Conservation (phyloP, 257 asterid genomes). For the Coffea canephora region DNA sequence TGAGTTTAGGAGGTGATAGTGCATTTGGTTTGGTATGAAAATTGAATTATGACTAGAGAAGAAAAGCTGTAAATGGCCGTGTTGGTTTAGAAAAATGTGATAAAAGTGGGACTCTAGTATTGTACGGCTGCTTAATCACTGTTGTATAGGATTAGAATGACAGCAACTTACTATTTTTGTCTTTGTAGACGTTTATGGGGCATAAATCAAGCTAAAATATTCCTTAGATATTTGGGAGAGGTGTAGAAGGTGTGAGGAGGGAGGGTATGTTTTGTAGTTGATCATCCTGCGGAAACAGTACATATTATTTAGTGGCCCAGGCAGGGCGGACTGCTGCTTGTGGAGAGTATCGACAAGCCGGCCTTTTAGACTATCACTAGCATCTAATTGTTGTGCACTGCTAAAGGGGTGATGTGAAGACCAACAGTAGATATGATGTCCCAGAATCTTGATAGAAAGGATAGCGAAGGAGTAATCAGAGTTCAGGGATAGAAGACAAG, state of each 20-base stretch:
- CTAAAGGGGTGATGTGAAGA: not conserved
- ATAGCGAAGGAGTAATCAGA: not conserved
- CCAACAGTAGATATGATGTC: not conserved
- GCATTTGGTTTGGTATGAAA: not conserved
- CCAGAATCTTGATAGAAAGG: not conserved
- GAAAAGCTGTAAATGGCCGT: not conserved
- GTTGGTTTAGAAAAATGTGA: not conserved
- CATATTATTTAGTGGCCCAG: too few relatives aligned
- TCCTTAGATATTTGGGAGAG: not conserved
- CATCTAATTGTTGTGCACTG: not conserved
- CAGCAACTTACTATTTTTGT: not conserved
- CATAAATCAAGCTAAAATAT: not conserved
- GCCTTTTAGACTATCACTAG: not conserved
- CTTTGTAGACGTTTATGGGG: not conserved
- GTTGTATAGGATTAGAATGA: not conserved
- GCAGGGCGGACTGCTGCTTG: not conserved
- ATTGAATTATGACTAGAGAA: not conserved
- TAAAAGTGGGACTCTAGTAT: not conserved
- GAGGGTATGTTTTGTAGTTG: not conserved
- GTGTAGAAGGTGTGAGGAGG: not conserved
- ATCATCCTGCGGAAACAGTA: not conserved
- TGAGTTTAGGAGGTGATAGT: not conserved
- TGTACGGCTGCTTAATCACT: not conserved
- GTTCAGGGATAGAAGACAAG: not conserved
- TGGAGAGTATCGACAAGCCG: too few relatives aligned